Base-by-base conservation (phyloP, 2,329 filamentous ascomycete genomes). In the Botrytis byssoidea region DNA sequence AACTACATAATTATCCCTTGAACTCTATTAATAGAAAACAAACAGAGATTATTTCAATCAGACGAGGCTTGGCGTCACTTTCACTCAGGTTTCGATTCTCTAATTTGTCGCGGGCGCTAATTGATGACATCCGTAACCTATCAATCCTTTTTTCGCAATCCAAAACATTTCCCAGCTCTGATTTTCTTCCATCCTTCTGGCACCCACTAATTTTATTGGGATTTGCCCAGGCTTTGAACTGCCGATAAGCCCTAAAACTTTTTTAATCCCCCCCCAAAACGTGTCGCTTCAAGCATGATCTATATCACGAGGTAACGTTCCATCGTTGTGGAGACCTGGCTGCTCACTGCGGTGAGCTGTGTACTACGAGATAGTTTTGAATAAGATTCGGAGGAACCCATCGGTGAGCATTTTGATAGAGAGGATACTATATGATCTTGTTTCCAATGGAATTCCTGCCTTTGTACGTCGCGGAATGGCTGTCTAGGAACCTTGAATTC, bases 221-320 rank as follows among this genome's bases (percentile, higher is more conserved):
- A 55, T 40, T 7, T 25, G 8, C 35, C 55, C 20, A 57, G 48
- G 35, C 6, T 40, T 9, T 12, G 37, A 57, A 55, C 65, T 68
- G 65, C 65, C 65, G 65, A 40, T 57, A 12, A 55, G n/a, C 4
- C 10, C 25, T 32, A 32, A 51, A 6, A 37, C 10, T 55, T 1
- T 20, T 16, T 18, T 9, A 16, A 5, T 6, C 9, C 48, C 20
- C 48, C 40, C 37, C 16, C 12, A 25, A 32, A 42, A 42, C 1
- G 16, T 32, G 25, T 37, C 48, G 57, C 16, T 18, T 12, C 18
- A 29, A 25, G n/a, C 16, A 25, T 29, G 2, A 25, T 42, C 9
- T 14, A 48, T 61, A 40, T 64, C 71, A 68, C 29, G 63, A 72
- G 51, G 71, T 72, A 72, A 72, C 71, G 71, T 72, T 72, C 18